phyloP scores from a whole-genome alignment of 495 filamentous ascomycete species.

The Xylaria castorea region DNA sequence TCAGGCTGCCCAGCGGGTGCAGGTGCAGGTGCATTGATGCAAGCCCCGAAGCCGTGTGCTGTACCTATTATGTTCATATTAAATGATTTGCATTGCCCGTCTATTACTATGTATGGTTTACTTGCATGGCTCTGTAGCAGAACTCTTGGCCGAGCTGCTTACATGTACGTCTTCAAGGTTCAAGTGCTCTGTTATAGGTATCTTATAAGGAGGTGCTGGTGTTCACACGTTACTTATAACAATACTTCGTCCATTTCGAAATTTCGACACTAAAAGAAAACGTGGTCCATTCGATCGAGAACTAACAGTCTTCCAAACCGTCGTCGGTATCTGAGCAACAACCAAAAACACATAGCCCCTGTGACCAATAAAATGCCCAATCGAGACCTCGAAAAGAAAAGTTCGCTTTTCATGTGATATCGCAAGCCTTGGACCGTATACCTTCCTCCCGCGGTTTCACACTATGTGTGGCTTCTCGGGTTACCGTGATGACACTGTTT shows the following conservation, averaged over 20 bases:
- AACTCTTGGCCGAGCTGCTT: neutral
- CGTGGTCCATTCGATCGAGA: neutral
- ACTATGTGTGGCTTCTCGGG: conserved; percentile 8
- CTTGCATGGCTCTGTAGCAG: too few species aligned
- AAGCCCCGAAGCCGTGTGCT: neutral
- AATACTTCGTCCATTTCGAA: neutral
- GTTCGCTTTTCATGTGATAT: neutral
- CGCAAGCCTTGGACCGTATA: neutral
- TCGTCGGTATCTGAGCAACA: neutral
- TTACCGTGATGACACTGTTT: neutral
- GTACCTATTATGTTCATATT: neutral
- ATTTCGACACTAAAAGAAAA: neutral
- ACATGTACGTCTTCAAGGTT: neutral
- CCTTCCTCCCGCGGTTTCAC: neutral
- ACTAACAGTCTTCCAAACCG: neutral
- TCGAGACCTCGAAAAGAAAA: neutral
- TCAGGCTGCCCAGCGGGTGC: neutral
- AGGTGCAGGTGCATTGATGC: neutral
- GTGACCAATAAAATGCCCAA: neutral
- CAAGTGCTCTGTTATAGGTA: neutral
- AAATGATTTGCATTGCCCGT: neutral
- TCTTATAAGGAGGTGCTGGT: neutral
- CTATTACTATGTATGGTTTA: too few species aligned
- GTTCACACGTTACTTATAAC: neutral
- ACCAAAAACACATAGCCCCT: neutral